A percentile compares a stretch with the other conserved stretches of the same genome.
These are phyloP conservation scores for Aspergillus wentii DNA, from an alignment of 495 filamentous ascomycete genomes.

Conservation along the genomic window DNA sequence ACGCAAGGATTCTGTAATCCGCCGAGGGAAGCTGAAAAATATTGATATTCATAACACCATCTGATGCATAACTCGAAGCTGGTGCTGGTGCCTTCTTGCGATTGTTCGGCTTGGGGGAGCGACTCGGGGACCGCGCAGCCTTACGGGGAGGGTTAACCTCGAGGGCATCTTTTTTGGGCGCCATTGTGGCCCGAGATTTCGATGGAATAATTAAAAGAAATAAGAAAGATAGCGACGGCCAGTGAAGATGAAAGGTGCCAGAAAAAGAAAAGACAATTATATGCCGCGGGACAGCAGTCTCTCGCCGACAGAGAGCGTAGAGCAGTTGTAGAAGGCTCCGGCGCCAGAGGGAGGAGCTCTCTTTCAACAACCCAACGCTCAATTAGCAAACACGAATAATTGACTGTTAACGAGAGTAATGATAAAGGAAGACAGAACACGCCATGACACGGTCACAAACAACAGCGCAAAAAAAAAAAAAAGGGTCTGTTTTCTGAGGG, in stretches of 20 bases:
- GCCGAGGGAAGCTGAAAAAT: conserved; percentile 61
- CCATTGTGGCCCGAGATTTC: conserved; percentile 26
- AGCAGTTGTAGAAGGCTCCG: conserved; percentile 5
- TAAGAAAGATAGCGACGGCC: too few species aligned
- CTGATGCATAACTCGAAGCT: conserved; percentile 41
- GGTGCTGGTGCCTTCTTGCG: conserved; percentile 24
- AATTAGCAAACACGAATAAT: conserved; percentile 20
- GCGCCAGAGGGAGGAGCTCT: conserved; percentile 13
- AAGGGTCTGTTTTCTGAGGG: conserved; percentile 7
- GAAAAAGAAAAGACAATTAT: too few species aligned
- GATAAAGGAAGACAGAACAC: conserved; percentile 19
- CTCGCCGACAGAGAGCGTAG: not conserved
- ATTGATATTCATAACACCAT: conserved; percentile 48
- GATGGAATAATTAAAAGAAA: conserved; percentile 13
- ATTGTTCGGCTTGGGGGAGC: conserved; percentile 37
- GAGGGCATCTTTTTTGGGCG: conserved; percentile 35
- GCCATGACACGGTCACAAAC: conserved; percentile 33
- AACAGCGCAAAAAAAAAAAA: conserved; percentile 14
- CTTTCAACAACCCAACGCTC: conserved; percentile 20
- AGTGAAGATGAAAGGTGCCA: too few species aligned
- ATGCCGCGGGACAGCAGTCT: too few species aligned
- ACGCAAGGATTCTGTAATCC: conserved; percentile 71
- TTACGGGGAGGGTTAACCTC: conserved; percentile 32
- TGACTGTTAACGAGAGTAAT: conserved; percentile 36
- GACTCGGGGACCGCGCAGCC: conserved; percentile 35